Base-by-base conservation (phyloP, 1,139 yeast genomes). In the Blastobotrys serpentis region DNA sequence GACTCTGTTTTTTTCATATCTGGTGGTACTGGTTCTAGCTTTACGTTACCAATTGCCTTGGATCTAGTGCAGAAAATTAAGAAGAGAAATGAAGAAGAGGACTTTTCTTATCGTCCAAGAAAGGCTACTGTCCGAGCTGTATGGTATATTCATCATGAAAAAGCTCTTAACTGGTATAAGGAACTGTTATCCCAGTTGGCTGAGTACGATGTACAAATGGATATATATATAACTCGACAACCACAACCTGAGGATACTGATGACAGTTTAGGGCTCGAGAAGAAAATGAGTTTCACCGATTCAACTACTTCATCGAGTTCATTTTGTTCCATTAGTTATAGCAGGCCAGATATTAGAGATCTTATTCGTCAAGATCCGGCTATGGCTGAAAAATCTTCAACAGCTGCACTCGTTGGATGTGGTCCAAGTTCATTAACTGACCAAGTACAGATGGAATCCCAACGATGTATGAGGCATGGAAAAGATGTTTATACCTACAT, bases 11-110 rank as follows among this genome's bases (percentile, higher is more conserved):
- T 72, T 5, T 72, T 76, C 47, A 55, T 75, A 29, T 67, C 72
- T 18, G 76, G 76, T 4, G 80, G 78, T 1, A 68, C 74, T 0
- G 80, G 81, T 1, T 74, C 72, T 2, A 68, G 79, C 0, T 76
- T 73, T 56, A 66, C 72, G 0, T 67, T 76, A 48, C 79, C 80
- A 1, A 69, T 75, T 2, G 74, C 76, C 17, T 61, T 75, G 26
- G 73, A 71, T 43, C 61, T 75, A 38, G 57, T 75, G 16, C 59
- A 64, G 32, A 52, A 55, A 4, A 59, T 67, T n/a, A 42, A 22
- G 4, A 38, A 10, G 18, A 23, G 44, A 17, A 33, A 42, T 14
- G 37, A 21, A 17, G 56, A 37, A 1, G 57, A 57, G 4, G 78
- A 74, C 47, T 72, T 45, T 52, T 54, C 70, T 25, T 63, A 65